Evolutionary conservation across 805 yeast genomes (phyloP).

Genomic region (Suhomyces sp.): DNA sequence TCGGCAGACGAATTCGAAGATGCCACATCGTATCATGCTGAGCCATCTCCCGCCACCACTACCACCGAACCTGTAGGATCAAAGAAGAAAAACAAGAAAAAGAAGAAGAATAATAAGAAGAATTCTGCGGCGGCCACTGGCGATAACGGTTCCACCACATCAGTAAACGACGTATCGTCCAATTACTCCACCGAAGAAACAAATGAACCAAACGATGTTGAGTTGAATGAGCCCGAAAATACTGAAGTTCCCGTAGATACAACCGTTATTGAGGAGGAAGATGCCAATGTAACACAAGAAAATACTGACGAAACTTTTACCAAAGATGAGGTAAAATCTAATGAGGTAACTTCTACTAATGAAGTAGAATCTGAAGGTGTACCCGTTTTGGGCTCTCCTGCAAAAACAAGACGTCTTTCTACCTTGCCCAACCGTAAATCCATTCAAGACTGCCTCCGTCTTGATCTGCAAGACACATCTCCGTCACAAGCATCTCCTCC

Average conservation of each 20-base stretch:
- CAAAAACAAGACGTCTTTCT: conserved; percentile 14
- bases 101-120: conserved; percentile 2
- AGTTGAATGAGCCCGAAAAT: not conserved
- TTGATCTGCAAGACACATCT: conserved; percentile 17
- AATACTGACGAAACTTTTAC: not conserved
- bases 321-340: not conserved
- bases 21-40: conserved; percentile 10
- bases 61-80: not conserved
- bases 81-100: conserved; percentile 7
- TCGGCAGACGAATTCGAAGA: conserved; percentile 24
- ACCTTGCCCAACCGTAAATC: conserved; percentile 34
- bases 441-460: conserved; percentile 19
- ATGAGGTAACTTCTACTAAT: not conserved
- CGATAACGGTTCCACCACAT: conserved; percentile 1
- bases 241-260: conserved; percentile 1
- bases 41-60: not conserved
- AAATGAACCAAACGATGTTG: not conserved
- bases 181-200: not conserved
- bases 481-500: conserved; percentile 10
- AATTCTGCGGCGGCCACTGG: not conserved
- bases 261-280: not conserved
- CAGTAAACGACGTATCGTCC: not conserved
- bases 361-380: not conserved
- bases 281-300: not conserved
- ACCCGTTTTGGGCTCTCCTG: not conserved